Conservation (phyloP, 345 rosid genomes). For the Hibiscus mutabilis region DNA sequence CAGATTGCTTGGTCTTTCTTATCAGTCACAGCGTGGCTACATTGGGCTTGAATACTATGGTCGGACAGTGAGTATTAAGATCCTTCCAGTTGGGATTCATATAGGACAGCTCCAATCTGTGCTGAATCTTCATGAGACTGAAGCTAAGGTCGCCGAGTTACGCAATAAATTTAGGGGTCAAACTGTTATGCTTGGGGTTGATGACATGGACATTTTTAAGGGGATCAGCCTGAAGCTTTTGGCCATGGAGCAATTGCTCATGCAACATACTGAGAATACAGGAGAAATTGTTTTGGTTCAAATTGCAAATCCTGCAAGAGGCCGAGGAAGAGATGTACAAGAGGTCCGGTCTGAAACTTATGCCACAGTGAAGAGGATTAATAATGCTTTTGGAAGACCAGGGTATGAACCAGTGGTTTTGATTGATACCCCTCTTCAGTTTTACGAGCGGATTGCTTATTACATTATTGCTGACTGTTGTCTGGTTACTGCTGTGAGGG, state of each 20-base stretch:
- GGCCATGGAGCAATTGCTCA: conserved; percentile 90
- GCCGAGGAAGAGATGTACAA: conserved; percentile 79
- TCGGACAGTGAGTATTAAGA: conserved; percentile 50
- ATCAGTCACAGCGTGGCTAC: conserved; percentile 59
- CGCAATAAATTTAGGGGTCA: conserved; percentile 3
- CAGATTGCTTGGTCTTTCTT: conserved; percentile 87
- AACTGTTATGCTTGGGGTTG: conserved; percentile 3
- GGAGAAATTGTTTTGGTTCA: conserved; percentile 85
- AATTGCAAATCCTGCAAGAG: conserved; percentile 95
- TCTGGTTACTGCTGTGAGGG: conserved; percentile 47
- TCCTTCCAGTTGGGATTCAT: conserved; percentile 92
- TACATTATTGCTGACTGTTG: background rate
- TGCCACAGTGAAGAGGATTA: conserved; percentile 65
- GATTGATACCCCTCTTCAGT: conserved; percentile 65
- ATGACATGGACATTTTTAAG: conserved; percentile 1
- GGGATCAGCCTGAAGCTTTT: conserved; percentile 30
- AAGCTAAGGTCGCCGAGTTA: background rate
- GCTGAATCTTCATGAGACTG: conserved; percentile 1
- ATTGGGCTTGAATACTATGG: conserved; percentile 1
- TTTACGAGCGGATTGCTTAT: conserved; percentile 52
- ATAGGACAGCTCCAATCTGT: conserved; percentile 3
- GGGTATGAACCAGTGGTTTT: conserved; percentile 74
- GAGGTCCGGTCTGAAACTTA: conserved; percentile 75
- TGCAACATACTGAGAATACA: conserved; percentile 55
- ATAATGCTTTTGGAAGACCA: conserved; percentile 62